A percentile compares a stretch with the other conserved stretches of the same genome.
Evolutionary conservation across 2,329 filamentous ascomycete genomes (phyloP).

Genomic region (Chalara sp.): DNA sequence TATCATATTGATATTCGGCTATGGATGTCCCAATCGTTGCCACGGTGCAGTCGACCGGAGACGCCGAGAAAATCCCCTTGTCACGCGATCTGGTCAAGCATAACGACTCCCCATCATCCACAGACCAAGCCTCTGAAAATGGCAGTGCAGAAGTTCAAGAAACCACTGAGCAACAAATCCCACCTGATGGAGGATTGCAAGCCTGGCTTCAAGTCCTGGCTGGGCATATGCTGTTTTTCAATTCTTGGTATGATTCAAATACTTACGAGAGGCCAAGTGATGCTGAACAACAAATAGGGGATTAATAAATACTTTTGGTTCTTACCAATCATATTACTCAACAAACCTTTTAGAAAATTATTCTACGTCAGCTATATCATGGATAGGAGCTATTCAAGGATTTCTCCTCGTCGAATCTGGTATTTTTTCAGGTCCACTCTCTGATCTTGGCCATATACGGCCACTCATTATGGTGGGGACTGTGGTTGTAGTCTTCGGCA

Average conservation of each 20-base stretch:
- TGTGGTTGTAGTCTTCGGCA: constrained; percentile 40
- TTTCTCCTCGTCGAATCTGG: constrained; percentile 44
- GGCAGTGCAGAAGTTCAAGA: no score
- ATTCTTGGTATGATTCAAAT: no score
- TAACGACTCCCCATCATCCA: no score
- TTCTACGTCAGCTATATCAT: constrained; percentile 47
- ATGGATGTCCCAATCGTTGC: no score
- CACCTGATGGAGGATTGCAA: constrained; percentile 48
- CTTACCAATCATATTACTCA: constrained; percentile 41
- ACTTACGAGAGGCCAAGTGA: no score
- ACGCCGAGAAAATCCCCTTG: no score
- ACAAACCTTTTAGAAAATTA: constrained; percentile 37
- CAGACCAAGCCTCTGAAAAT: no score
- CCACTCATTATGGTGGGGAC: constrained; percentile 46
- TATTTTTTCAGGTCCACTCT: constrained; percentile 41
- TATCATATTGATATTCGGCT: no score
- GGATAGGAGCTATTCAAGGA: constrained; percentile 49
- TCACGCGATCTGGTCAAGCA: no score
- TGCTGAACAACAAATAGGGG: no score
- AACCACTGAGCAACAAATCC: no score
- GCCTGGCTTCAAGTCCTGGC: constrained; percentile 50
- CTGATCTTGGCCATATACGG: constrained; percentile 53
- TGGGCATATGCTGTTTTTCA: constrained; percentile 35
- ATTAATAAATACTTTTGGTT: constrained; percentile 39
- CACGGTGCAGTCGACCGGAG: no score